Conservation (phyloP, 169 alveolate genomes). For the Eimeria praecox region DNA sequence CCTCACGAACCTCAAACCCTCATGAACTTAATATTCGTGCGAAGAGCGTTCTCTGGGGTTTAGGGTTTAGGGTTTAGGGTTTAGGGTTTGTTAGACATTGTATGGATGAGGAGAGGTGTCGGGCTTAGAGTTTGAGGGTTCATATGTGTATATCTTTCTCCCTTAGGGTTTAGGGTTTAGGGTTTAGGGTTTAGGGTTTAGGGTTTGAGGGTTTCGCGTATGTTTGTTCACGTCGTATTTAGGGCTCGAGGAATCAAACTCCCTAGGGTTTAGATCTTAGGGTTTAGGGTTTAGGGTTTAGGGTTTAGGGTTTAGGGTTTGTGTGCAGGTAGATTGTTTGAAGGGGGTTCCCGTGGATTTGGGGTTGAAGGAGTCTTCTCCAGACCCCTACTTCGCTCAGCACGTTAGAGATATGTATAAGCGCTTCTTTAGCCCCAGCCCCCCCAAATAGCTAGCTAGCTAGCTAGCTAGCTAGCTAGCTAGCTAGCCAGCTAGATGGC, state of each 20-base stretch:
- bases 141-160: neutral
- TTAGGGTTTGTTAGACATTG: neutral
- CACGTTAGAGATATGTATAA: slow-evolving; percentile 8
- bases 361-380: neutral
- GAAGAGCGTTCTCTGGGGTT: neutral
- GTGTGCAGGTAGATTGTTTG: slow-evolving; percentile 5
- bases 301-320: neutral
- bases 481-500: neutral
- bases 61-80: neutral
- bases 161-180: neutral
- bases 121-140: neutral
- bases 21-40: neutral
- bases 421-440: neutral
- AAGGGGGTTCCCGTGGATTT: slow-evolving; percentile 23
- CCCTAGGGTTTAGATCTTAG: neutral
- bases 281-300: neutral
- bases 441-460: neutral
- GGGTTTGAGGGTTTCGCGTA: too few species aligned
- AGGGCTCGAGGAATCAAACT: too few species aligned
- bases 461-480: neutral
- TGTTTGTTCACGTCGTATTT: too few species aligned
- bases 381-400: slow-evolving; percentile 30
- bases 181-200: too few species aligned
- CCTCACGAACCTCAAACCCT: neutral
- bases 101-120: neutral